Conservation (phyloP, 179 eudicot species). For the Corrigiola litoralis region DNA sequence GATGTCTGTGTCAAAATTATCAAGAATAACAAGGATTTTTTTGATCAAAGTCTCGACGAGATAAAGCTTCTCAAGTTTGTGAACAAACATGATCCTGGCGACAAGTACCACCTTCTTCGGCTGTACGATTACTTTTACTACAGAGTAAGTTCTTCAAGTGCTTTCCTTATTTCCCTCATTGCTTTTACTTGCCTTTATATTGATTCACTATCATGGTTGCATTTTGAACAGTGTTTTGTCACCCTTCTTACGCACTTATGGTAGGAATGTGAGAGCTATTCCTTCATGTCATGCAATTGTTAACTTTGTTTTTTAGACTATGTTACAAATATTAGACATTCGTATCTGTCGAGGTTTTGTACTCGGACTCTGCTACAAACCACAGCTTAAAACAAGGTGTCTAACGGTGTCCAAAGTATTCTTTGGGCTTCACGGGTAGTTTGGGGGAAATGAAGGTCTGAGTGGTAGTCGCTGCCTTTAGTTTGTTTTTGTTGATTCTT, state of each 20-base stretch:
- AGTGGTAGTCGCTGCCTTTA: too few relatives aligned
- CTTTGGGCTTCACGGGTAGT: too few relatives aligned
- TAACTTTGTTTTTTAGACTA: too few relatives aligned
- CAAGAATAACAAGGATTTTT: slow-evolving; percentile 96
- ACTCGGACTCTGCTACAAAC: too few relatives aligned
- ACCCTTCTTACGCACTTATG: neutral
- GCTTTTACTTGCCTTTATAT: neutral
- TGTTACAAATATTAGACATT: too few relatives aligned
- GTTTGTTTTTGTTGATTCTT: too few relatives aligned
- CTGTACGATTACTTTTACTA: slow-evolving; percentile 94
- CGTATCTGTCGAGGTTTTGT: too few relatives aligned
- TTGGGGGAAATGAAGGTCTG: too few relatives aligned
- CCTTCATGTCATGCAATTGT: neutral
- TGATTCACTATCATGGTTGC: neutral
- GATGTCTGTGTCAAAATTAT: slow-evolving; percentile 98
- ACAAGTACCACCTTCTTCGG: slow-evolving; percentile 87
- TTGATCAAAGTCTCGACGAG: slow-evolving; percentile 99
- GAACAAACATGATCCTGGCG: slow-evolving; percentile 93
- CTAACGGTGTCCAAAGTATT: too few relatives aligned
- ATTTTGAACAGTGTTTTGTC: neutral
- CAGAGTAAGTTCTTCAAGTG: slow-evolving; percentile 54
- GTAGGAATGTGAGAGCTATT: neutral
- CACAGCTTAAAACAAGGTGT: too few relatives aligned
- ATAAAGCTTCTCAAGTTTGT: slow-evolving; percentile 93
- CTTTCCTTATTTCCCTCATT: neutral